Evolutionary conservation across 768 basidiomycete genomes (phyloP).

Genomic region (Lactifluus pinguis): DNA sequence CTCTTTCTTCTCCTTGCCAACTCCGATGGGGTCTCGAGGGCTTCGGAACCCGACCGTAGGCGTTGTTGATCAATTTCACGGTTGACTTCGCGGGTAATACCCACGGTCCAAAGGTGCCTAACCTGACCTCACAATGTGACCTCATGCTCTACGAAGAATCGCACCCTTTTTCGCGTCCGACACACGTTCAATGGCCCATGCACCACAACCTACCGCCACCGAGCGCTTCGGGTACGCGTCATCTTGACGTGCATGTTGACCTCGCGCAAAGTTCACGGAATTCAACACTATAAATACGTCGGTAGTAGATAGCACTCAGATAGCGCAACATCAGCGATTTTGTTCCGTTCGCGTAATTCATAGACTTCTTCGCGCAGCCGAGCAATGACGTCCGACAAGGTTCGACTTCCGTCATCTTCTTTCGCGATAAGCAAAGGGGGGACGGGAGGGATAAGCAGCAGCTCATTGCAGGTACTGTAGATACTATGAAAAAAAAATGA

Average conservation of each 20-base stretch:
- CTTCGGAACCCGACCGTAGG: not conserved
- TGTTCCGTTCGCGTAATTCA: slow-evolving; percentile 6
- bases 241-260: not conserved
- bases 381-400: slow-evolving; percentile 3
- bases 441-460: not conserved
- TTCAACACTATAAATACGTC: slow-evolving; percentile 2
- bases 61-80: slow-evolving; percentile 12
- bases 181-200: not conserved
- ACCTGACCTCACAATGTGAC: not conserved
- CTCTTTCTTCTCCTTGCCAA: not conserved
- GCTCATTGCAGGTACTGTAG: not conserved
- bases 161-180: not conserved
- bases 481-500: not conserved
- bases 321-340: not conserved
- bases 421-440: slow-evolving; percentile 13
- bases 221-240: not conserved
- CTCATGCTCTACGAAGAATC: not conserved
- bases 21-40: not conserved
- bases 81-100: not conserved
- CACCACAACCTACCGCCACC: not conserved
- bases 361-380: not conserved
- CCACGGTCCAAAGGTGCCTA: not conserved
- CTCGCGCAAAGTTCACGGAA: not conserved
- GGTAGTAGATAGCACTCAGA: slow-evolving; percentile 1
- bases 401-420: slow-evolving; percentile 3